Conservation (phyloP, 768 basidiomycete species). For the Mycena latifolia region DNA sequence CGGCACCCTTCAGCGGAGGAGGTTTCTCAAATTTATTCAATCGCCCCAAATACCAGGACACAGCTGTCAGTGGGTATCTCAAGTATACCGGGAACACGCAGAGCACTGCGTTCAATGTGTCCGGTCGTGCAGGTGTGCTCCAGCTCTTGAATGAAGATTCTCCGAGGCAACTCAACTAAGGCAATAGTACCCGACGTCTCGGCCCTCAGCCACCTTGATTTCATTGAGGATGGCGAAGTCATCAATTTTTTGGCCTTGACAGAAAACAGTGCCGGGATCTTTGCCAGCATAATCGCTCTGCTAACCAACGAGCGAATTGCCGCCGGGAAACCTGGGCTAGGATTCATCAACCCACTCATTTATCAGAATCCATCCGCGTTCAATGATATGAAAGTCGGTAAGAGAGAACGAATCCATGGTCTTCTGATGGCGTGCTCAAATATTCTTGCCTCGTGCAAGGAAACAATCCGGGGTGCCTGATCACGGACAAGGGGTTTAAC, state of each 20-base stretch:
- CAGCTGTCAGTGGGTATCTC: neutral
- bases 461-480: neutral
- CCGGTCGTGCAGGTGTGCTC: slow-evolving; percentile 7
- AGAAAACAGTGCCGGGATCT: neutral
- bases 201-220: neutral
- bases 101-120: neutral
- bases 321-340: neutral
- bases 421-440: no score
- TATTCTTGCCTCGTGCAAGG: neutral
- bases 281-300: slow-evolving; percentile 13
- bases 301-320: slow-evolving; percentile 6
- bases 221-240: neutral
- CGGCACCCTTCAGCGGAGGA: neutral
- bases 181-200: slow-evolving; percentile 1
- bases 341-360: slow-evolving; percentile 9
- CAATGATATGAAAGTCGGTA: neutral
- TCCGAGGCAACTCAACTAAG: no score
- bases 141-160: neutral
- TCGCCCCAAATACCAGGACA: slow-evolving; percentile 10
- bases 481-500: neutral
- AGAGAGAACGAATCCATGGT: neutral
- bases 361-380: neutral
- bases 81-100: neutral
- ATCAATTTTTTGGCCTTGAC: neutral
- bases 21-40: slow-evolving; percentile 1